These are phyloP conservation scores for Metschnikowia bowlesiae DNA, from an alignment of 805 yeast species.

Conservation along the genomic window DNA sequence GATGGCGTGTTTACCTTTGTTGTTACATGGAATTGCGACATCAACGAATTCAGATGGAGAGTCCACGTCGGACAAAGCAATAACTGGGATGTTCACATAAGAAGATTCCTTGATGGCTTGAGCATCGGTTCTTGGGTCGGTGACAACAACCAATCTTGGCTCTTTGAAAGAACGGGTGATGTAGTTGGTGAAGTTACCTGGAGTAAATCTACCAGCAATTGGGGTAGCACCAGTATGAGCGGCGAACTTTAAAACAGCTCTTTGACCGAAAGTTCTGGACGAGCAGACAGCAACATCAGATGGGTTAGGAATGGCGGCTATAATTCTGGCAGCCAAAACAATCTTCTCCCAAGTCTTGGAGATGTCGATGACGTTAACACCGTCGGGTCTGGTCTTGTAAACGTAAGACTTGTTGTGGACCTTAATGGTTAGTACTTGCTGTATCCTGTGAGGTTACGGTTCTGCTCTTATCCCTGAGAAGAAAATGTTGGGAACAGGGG, in stretches of 20 bases:
- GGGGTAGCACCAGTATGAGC: constrained; percentile 99
- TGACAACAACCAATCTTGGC: constrained; percentile 98
- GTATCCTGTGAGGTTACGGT: neutral
- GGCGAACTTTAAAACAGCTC: constrained; percentile 99
- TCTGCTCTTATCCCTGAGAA: neutral
- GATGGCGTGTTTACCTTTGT: constrained; percentile 99
- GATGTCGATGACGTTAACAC: constrained; percentile 97
- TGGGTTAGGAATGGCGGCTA: constrained; percentile 98
- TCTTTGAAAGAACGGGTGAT: constrained; percentile 99
- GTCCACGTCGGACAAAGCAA: constrained; percentile 97
- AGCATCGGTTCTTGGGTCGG: constrained; percentile 99
- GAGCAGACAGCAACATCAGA: constrained; percentile 98
- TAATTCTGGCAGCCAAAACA: constrained; percentile 98
- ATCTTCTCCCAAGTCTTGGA: constrained; percentile 99
- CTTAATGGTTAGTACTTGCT: constrained; percentile 33
- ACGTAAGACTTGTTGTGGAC: constrained; percentile 97
- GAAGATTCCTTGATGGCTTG: constrained; percentile 99
- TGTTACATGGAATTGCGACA: constrained; percentile 99
- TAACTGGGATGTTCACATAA: constrained; percentile 99
- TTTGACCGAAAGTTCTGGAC: constrained; percentile 99
- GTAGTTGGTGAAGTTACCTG: constrained; percentile 99
- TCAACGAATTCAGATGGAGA: constrained; percentile 97
- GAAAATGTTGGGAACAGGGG: neutral
- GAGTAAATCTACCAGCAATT: constrained; percentile 99
- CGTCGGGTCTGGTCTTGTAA: constrained; percentile 98